Conservation (phyloP, 306 rosid genomes). For the Glycyrrhiza uralensis region DNA sequence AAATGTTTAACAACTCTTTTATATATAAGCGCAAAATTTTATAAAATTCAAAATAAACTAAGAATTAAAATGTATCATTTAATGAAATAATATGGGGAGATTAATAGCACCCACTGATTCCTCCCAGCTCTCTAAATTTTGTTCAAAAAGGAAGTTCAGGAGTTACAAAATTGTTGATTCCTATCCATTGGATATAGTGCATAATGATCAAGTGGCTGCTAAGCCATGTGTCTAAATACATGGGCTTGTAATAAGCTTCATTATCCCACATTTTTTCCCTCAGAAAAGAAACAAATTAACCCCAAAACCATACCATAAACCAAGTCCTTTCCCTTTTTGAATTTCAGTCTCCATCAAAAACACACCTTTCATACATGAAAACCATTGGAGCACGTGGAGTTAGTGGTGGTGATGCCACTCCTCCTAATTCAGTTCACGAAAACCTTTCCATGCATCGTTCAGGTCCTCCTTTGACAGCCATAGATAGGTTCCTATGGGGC, state of each 20-base stretch:
- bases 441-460: background rate
- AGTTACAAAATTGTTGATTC: constrained; percentile 49
- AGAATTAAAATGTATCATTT: background rate
- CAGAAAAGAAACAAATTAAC: background rate
- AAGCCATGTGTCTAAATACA: constrained; percentile 41
- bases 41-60: background rate
- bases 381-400: background rate
- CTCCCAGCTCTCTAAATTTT: constrained; percentile 43
- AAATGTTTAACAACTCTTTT: background rate
- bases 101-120: constrained; percentile 55
- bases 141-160: constrained; percentile 53
- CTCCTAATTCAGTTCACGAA: background rate
- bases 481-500: constrained; percentile 59
- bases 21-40: background rate
- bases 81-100: constrained; percentile 18
- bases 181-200: constrained; percentile 39
- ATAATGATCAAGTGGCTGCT: constrained; percentile 38
- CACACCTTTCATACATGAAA: constrained; percentile 50
- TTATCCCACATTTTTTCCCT: constrained; percentile 20
- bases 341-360: constrained; percentile 2
- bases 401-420: background rate
- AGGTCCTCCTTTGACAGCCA: constrained; percentile 63
- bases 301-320: constrained; percentile 16
- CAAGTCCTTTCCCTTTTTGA: constrained; percentile 25
- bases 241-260: constrained; percentile 44